Base-by-base conservation (phyloP, 768 basidiomycete genomes). In the Russula dissimulans region DNA sequence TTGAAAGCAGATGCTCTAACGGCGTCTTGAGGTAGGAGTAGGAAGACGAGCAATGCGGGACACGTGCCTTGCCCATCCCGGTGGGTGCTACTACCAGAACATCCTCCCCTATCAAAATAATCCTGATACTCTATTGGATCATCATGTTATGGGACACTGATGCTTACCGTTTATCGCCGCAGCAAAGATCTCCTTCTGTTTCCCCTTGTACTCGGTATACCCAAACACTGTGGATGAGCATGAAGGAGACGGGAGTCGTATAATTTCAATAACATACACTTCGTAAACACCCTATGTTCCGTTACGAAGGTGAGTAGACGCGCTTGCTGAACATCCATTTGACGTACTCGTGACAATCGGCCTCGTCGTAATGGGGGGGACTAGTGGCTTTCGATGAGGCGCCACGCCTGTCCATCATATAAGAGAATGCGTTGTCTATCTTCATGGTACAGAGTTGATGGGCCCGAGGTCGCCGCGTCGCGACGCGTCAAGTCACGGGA, bases 21-120 rank as follows among this genome's bases (percentile, higher is more conserved):
- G 2, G 14, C 29, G n/a, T 39, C 14, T 5, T 38, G 15, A n/a
- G 26, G 41, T 29, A 10, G 44, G 17, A 29, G 26, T 6, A 29
- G 29, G 36, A 48, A 4, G 22, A 1, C 41, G 29, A 8, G 8
- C 5, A 45, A 14, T 9, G 15, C 26, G 2, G 6, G 5, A 47
- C 5, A 68, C 67, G 42, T 34, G 86, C 90, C 79, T 93, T 93
- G 38, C 91, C 91, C 87, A 92, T 89, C 4, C 91, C 89, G 10
- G 91, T 93, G 0, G 91, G 89, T 17, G 90, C 91, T 3, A 91
- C 77, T 10, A 90, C 87, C 51, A 91, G 78, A 14, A 91, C 82
- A 70, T 91, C 89, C 9, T 71, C 72, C 4, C 86, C 89, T 89
- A 57, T 5, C 41, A n/a, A 42, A 43, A 8, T 5, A 32, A 22